These are phyloP conservation scores for Osmanthus fragrans DNA, from an alignment of 257 asterid genomes.

Conservation along the genomic window DNA sequence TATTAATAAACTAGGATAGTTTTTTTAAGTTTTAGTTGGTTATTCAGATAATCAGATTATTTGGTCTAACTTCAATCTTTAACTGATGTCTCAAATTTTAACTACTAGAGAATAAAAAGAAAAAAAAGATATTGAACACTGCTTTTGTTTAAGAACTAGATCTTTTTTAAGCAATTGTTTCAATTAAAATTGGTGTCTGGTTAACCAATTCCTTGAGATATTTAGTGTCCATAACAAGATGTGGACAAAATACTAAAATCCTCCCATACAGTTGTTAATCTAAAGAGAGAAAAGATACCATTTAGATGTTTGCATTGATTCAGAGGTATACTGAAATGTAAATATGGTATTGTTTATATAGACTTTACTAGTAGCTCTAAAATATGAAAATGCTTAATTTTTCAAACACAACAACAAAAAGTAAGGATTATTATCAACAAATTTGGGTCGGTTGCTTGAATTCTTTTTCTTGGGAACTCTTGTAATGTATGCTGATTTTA, in stretches of 20 bases:
- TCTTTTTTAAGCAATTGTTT: neutral
- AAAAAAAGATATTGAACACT: neutral
- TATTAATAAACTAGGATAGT: neutral
- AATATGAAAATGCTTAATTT: neutral
- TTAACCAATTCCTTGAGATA: neutral
- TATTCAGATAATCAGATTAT: neutral
- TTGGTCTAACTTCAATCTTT: neutral
- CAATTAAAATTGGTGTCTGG: neutral
- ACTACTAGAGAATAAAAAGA: neutral
- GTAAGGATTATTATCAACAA: neutral
- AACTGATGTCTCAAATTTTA: neutral
- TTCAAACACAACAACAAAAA: neutral
- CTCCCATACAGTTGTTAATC: neutral
- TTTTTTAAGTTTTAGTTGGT: neutral
- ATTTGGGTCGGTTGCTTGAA: neutral
- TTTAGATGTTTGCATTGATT: neutral
- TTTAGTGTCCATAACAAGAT: neutral
- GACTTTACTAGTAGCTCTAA: too few species aligned
- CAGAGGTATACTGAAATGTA: neutral
- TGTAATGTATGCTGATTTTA: constrained; percentile 1
- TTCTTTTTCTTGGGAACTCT: neutral
- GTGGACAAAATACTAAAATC: neutral
- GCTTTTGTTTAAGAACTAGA: neutral
- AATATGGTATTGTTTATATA: too few species aligned
- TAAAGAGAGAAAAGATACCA: neutral